Conservation (phyloP, 352 stramenopile species). For the Plasmopara muralis region DNA sequence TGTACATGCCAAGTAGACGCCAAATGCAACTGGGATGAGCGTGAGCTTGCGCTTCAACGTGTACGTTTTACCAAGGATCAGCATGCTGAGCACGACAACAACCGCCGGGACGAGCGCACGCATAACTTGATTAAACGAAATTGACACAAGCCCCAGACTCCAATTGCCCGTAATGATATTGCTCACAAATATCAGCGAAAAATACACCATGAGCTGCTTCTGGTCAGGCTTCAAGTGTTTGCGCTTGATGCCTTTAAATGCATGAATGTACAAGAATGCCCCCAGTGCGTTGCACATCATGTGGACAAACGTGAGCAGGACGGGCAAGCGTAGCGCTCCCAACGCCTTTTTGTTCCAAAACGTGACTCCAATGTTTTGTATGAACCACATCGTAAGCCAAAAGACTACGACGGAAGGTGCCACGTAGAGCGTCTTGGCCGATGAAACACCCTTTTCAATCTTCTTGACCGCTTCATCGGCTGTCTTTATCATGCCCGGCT, state of each 20-base stretch:
- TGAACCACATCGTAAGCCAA: slow-evolving; percentile 83
- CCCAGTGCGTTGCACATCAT: slow-evolving; percentile 92
- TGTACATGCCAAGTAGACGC: slow-evolving; percentile 76
- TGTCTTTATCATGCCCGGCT: slow-evolving; percentile 9
- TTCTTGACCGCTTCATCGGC: slow-evolving; percentile 17
- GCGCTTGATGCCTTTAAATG: slow-evolving; percentile 57
- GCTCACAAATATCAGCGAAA: slow-evolving; percentile 90
- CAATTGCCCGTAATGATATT: slow-evolving; percentile 95
- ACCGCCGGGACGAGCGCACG: slow-evolving; percentile 74
- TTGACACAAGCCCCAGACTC: slow-evolving; percentile 87
- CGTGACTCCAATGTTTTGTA: slow-evolving; percentile 91
- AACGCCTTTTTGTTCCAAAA: slow-evolving; percentile 94
- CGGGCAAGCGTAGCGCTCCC: slow-evolving; percentile 49
- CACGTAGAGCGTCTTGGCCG: slow-evolving; percentile 62
- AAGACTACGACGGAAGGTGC: slow-evolving; percentile 56
- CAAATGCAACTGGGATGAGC: slow-evolving; percentile 72
- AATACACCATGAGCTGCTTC: slow-evolving; percentile 79
- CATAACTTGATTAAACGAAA: slow-evolving; percentile 96
- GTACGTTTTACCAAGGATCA: slow-evolving; percentile 75
- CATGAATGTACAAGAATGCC: slow-evolving; percentile 67
- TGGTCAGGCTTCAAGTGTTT: slow-evolving; percentile 57
- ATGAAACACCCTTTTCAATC: slow-evolving; percentile 12
- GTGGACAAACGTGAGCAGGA: slow-evolving; percentile 89
- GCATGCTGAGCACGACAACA: slow-evolving; percentile 72
- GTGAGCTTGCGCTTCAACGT: slow-evolving; percentile 67